Evolutionary conservation across 2,329 filamentous ascomycete genomes (phyloP), one percentile per base, ranked within the genome.

Genomic region (Xylariaceae sp.): DNA sequence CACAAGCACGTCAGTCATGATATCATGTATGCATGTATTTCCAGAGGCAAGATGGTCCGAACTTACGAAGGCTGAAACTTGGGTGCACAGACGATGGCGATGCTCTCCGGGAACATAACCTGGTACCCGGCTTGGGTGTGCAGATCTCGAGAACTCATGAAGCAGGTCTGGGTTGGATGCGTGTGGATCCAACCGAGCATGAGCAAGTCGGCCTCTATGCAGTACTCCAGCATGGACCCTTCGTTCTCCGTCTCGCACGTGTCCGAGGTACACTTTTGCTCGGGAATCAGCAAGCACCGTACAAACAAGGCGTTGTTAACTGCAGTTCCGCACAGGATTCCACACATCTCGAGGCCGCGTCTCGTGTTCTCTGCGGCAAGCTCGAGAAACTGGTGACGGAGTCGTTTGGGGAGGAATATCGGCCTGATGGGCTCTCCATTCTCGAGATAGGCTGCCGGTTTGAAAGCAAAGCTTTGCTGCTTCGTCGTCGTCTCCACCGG

Each of bases 161-260:
- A 98, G 63, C 92, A 98, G 0, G 88, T 94, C 65, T 98, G 92
- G 0, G 84, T 88, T 0, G 92, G 92, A 60, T 98, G 92, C 0
- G 92, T 98, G 59, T 98, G 92, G 45, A 98, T 98, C 92, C 92
- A 98, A 27, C 90, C 90, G 4, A 95, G 73, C 37, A 94, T 80
- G 61, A 95, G 77, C 24, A 97, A 65, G 44, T 94, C 85, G 55
- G 94, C 78, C 4, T 72, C 73, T 53, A 92, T 85, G 57, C 89
- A 94, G 60, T 90, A 96, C 40, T 95, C 88, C 52, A 96, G 89
- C 18, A 96, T 73, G 1, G 80, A 78, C 19, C 77, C 76, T 60
- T 94, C 88, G 50, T 96, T 92, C 33, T 88, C 79, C 14, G 88
- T 97, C 63, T 97, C 90, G 61, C 92, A 98, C 0, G 92, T 97